Evolutionary conservation across 768 basidiomycete species (phyloP).

Genomic region (Lactarius hatsudake): DNA sequence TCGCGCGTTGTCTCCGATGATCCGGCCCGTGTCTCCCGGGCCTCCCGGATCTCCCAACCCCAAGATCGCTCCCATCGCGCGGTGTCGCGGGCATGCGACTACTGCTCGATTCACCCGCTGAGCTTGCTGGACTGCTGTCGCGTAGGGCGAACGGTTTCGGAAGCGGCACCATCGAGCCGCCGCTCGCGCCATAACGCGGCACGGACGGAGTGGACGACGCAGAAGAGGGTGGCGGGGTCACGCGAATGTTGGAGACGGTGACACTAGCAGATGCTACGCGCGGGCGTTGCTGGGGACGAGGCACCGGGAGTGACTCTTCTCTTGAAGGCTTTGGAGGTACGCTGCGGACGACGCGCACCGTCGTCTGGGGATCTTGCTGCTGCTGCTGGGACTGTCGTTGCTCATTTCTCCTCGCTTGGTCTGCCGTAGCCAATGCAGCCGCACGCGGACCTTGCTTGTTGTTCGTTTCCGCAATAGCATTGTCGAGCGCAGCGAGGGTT

Average conservation of each 20-base stretch:
- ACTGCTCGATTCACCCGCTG: conserved; percentile 81
- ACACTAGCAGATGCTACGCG: background rate
- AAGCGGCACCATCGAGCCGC: conserved; percentile 23
- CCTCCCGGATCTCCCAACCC: conserved; percentile 28
- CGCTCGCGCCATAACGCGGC: background rate
- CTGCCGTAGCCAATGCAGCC: background rate
- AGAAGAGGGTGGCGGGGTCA: conserved; percentile 10
- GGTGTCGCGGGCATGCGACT: conserved; percentile 75
- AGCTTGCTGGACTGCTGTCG: conserved; percentile 76
- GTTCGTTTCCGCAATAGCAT: background rate
- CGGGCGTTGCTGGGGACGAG: background rate
- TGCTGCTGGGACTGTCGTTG: conserved; percentile 3
- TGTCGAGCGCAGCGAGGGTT: conserved; percentile 13
- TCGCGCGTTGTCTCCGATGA: conserved; percentile 56
- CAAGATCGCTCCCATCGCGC: conserved; percentile 68
- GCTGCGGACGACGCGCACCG: conserved; percentile 18
- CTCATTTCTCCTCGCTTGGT: background rate
- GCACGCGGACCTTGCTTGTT: background rate
- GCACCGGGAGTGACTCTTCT: conserved; percentile 19
- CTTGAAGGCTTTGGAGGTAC: background rate
- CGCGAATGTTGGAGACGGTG: conserved; percentile 21
- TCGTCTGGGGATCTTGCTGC: conserved; percentile 7
- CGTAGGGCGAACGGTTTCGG: conserved; percentile 56
- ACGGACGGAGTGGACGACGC: background rate
- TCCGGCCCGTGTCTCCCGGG: conserved; percentile 30